Evolutionary conservation across 768 basidiomycete species (phyloP).

Genomic region (Suillus ampliporus): DNA sequence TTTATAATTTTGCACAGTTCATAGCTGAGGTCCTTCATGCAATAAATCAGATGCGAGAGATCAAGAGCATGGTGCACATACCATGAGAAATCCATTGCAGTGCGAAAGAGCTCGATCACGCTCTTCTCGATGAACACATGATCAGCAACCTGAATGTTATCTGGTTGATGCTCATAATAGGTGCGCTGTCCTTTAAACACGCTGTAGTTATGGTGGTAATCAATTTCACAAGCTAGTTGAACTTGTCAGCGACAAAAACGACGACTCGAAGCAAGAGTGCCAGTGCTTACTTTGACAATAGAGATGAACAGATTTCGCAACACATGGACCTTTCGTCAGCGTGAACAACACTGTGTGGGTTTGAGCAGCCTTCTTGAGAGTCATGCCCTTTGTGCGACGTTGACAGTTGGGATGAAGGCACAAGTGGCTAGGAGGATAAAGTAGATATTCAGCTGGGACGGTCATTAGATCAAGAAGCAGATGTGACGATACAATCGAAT

Average conservation of each 20-base stretch:
- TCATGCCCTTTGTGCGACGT: neutral
- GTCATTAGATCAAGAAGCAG: neutral
- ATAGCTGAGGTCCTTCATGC: too few relatives aligned
- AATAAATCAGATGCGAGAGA: neutral
- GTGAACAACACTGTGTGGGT: neutral
- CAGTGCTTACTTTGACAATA: neutral
- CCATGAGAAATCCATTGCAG: slow-evolving; percentile 3
- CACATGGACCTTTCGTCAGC: neutral
- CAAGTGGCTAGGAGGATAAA: neutral
- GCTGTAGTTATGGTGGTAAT: slow-evolving; percentile 21
- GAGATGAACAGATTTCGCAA: neutral
- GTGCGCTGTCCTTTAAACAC: slow-evolving; percentile 19
- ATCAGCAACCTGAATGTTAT: slow-evolving; percentile 32
- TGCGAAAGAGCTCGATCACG: slow-evolving; percentile 21
- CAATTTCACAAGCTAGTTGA: slow-evolving; percentile 24
- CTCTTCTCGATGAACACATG: slow-evolving; percentile 32
- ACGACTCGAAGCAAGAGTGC: neutral
- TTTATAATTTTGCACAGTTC: slow-evolving; percentile 7
- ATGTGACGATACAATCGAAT: neutral
- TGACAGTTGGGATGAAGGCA: neutral
- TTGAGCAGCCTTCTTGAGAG: slow-evolving; percentile 1
- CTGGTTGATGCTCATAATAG: slow-evolving; percentile 27
- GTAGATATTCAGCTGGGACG: too few relatives aligned
- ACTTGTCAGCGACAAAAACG: neutral
- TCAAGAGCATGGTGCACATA: neutral